Evolutionary conservation across 2,329 filamentous ascomycete genomes (phyloP).

Genomic region (Pseudogymnoascus sp.): DNA sequence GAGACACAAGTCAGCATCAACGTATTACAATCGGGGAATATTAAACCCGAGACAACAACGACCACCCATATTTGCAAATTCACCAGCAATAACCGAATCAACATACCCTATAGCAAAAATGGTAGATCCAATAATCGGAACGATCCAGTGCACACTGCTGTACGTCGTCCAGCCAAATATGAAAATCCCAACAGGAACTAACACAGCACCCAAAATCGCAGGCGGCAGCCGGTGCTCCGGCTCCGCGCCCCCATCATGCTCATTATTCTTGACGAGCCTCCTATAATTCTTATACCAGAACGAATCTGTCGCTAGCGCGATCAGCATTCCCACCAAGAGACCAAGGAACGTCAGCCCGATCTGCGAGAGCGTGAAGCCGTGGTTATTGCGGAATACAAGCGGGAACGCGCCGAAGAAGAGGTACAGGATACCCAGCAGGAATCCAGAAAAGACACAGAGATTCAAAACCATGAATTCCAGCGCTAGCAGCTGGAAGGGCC

Average conservation of each 20-base stretch:
- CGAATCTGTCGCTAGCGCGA: conserved; percentile 56
- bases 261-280: conserved; percentile 48
- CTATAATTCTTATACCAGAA: conserved; percentile 58
- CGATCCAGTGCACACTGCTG: conserved; percentile 66
- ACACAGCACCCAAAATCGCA: conserved; percentile 63
- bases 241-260: conserved; percentile 52
- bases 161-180: conserved; percentile 86
- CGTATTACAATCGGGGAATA: not conserved
- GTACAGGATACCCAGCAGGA: conserved; percentile 82
- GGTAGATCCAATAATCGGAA: conserved; percentile 64
- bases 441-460: conserved; percentile 74
- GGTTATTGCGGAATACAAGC: conserved; percentile 66
- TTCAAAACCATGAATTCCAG: conserved; percentile 81
- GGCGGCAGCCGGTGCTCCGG: conserved; percentile 82
- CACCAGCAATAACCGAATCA: not conserved
- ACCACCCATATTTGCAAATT: not conserved
- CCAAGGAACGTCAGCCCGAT: conserved; percentile 73
- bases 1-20: not conserved
- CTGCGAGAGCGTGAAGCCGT: conserved; percentile 74
- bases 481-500: conserved; percentile 66
- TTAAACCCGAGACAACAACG: conserved; percentile 7
- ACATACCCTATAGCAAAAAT: conserved; percentile 67
- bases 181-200: conserved; percentile 78
- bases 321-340: conserved; percentile 60
- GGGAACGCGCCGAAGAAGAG: conserved; percentile 88